phyloP scores from a whole-genome alignment of 1,139 yeast genomes.

The Komagataea norvegica region DNA sequence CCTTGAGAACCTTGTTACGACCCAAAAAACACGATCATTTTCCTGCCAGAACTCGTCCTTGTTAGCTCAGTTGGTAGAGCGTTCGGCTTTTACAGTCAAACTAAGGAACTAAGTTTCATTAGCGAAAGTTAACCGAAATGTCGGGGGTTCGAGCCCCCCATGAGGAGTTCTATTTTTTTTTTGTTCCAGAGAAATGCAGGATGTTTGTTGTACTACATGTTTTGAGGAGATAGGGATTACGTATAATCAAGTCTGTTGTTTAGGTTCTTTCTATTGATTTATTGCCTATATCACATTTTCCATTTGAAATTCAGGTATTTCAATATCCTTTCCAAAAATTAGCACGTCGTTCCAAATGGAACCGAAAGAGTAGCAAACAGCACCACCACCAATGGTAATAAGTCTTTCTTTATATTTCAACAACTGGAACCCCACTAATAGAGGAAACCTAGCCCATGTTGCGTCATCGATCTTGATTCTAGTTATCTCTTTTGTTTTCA shows the following conservation, averaged over 20 bases:
- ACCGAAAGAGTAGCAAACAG: constrained; percentile 82
- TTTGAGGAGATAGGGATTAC: too few relatives aligned
- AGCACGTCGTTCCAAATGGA: constrained; percentile 50
- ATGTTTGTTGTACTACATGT: too few relatives aligned
- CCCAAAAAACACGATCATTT: not conserved
- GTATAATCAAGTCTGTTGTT: too few relatives aligned
- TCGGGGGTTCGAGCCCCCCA: constrained; percentile 19
- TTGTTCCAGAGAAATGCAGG: too few relatives aligned
- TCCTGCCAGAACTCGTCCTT: constrained; percentile 15
- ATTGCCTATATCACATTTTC: constrained; percentile 1
- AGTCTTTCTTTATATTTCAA: constrained; percentile 26
- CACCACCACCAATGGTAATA: constrained; percentile 64
- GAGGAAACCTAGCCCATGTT: constrained; percentile 43
- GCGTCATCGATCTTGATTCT: constrained; percentile 32
- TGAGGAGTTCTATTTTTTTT: constrained; percentile 16
- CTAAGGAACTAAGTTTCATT: constrained; percentile 1
- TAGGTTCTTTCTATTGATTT: too few relatives aligned
- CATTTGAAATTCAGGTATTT: constrained; percentile 5
- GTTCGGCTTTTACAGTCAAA: constrained; percentile 7
- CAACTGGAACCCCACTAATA: constrained; percentile 57
- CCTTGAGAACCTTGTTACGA: not conserved
- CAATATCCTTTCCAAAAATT: constrained; percentile 12
- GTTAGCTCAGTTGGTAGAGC: constrained; percentile 17
- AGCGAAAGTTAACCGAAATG: constrained; percentile 7
- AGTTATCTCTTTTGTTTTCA: constrained; percentile 22